Percentiles rank a stretch among this genome's conserved stretches.
Conservation (phyloP, 1,284 basidiomycete species). For the Ceratobasidium sp. region DNA sequence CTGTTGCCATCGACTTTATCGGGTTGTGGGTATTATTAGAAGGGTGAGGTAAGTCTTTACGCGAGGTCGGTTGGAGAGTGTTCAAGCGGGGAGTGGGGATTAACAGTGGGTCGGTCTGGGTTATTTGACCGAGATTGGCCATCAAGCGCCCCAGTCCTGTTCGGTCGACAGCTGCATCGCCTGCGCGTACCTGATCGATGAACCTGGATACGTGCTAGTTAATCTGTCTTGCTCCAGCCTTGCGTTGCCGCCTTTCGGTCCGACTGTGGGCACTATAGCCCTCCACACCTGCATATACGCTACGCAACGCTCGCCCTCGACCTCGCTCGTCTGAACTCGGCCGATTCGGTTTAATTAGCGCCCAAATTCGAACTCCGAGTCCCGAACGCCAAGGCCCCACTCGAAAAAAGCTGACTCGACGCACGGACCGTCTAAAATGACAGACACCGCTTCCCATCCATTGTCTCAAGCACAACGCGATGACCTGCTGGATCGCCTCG, state of each 20-base stretch:
- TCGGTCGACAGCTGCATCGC: slow-evolving; percentile 14
- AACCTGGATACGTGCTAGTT: neutral
- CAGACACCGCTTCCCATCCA: neutral
- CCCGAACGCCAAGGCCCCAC: neutral
- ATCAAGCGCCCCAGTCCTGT: slow-evolving; percentile 4
- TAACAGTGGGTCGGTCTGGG: slow-evolving; percentile 6
- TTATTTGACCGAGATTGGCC: slow-evolving; percentile 27
- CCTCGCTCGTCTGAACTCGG: neutral
- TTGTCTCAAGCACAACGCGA: slow-evolving; percentile 25
- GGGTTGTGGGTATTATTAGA: neutral
- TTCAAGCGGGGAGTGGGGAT: neutral
- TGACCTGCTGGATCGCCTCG: slow-evolving; percentile 39
- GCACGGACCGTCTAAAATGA: neutral
- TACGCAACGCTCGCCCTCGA: neutral
- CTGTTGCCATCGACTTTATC: neutral
- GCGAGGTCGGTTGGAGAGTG: neutral
- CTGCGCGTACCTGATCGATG: slow-evolving; percentile 14
- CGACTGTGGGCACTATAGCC: neutral
- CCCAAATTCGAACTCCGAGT: slow-evolving; percentile 3
- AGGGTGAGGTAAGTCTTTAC: slow-evolving; percentile 2
- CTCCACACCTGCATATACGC: neutral
- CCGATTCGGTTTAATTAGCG: slow-evolving; percentile 19
- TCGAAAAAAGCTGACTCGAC: neutral
- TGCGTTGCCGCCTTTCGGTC: neutral
- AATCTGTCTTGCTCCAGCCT: neutral